Conservation (phyloP, 176 grass and related monocot species). For the Eleusine coracana region DNA sequence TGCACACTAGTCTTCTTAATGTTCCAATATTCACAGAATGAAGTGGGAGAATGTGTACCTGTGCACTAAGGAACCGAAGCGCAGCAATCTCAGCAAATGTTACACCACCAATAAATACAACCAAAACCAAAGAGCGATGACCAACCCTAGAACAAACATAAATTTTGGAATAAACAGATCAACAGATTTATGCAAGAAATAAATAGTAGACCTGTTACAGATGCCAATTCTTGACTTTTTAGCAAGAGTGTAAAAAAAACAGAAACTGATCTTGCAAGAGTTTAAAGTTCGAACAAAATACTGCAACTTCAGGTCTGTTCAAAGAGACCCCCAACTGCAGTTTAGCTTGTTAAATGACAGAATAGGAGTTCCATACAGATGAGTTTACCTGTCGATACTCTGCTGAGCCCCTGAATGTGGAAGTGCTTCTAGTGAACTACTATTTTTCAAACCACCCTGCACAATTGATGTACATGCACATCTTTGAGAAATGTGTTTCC, state of each 20-base stretch:
- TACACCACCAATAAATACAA: slow-evolving; percentile 85
- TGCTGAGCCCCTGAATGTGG: slow-evolving; percentile 47
- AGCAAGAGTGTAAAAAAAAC: not conserved
- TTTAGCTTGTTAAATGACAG: not conserved
- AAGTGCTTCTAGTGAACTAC: slow-evolving; percentile 43
- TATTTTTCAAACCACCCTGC: slow-evolving; percentile 48
- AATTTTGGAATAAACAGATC: not conserved
- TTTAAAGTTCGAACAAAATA: not conserved
- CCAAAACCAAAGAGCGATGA: slow-evolving; percentile 74
- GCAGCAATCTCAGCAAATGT: slow-evolving; percentile 96
- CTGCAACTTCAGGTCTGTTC: not conserved
- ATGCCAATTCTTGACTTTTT: not conserved
- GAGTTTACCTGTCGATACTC: slow-evolving; percentile 70
- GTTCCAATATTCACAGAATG: slow-evolving; percentile 9
- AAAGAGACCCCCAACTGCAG: not conserved
- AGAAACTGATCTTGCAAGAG: not conserved
- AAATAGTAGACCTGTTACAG: not conserved
- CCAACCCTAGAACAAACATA: slow-evolving; percentile 57
- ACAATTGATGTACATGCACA: slow-evolving; percentile 31
- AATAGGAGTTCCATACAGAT: not conserved
- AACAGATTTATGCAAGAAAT: not conserved
- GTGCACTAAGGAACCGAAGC: slow-evolving; percentile 88
- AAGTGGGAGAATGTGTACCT: slow-evolving; percentile 48
- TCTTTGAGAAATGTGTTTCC: slow-evolving; percentile 7
- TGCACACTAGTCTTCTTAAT: not conserved